Conservation (phyloP, 768 basidiomycete genomes). For the Podaxis sp. region DNA sequence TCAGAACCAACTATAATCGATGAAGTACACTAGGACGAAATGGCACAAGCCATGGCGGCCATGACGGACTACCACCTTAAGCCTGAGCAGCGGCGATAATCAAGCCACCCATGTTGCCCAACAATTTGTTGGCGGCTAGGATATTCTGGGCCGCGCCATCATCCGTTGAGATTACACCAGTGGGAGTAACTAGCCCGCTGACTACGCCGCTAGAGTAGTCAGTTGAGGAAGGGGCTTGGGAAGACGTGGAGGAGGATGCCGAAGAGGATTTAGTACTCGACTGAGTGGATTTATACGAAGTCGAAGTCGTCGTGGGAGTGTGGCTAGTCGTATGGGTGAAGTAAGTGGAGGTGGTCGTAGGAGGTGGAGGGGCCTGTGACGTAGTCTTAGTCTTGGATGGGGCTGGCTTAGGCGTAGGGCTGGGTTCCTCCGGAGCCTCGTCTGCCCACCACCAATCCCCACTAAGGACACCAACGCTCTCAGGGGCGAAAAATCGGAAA, state of each 20-base stretch:
- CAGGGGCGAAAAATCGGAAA: constrained; percentile 54
- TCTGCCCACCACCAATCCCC: constrained; percentile 53
- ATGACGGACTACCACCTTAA: background rate
- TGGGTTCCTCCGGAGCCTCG: background rate
- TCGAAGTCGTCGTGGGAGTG: constrained; percentile 9
- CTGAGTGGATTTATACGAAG: constrained; percentile 2
- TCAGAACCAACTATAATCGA: background rate
- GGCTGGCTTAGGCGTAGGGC: constrained; percentile 8
- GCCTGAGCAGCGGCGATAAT: constrained; percentile 22
- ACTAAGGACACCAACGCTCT: constrained; percentile 49
- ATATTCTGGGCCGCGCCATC: constrained; percentile 23
- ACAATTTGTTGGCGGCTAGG: constrained; percentile 22
- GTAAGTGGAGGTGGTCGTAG: constrained; percentile 14
- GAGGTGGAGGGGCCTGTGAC: constrained; percentile 19
- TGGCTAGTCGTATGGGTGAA: background rate
- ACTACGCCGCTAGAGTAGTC: background rate
- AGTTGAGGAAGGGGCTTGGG: background rate
- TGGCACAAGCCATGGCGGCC: background rate
- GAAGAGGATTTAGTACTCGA: constrained; percentile 11
- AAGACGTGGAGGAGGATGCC: constrained; percentile 7
- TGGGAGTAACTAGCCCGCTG: constrained; percentile 9
- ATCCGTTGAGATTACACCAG: constrained; percentile 19
- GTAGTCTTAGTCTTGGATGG: constrained; percentile 18
- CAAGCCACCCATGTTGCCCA: constrained; percentile 30
- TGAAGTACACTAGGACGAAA: background rate